Conservation (phyloP, 768 basidiomycete species). For the Mycena epipterygia region DNA sequence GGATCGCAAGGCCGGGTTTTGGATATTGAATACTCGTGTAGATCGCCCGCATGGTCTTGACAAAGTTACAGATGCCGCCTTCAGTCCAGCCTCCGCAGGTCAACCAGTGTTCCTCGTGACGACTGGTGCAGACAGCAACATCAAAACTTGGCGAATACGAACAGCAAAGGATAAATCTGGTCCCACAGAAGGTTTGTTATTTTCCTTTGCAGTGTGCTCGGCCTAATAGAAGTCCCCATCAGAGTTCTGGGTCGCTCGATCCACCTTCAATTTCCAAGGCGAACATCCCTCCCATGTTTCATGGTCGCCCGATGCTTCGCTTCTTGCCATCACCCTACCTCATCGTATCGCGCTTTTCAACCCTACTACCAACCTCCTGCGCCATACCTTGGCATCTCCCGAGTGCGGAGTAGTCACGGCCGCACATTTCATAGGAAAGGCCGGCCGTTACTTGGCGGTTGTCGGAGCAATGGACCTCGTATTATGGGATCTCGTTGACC, state of each 20-base stretch:
- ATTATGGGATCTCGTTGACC: slow-evolving; percentile 81
- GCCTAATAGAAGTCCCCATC: background rate
- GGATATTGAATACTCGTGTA: slow-evolving; percentile 89
- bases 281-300: slow-evolving; percentile 73
- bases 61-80: slow-evolving; percentile 74
- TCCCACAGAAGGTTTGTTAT: slow-evolving; percentile 60
- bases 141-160: slow-evolving; percentile 87
- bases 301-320: slow-evolving; percentile 90
- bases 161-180: slow-evolving; percentile 59
- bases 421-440: slow-evolving; percentile 76
- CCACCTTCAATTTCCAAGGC: slow-evolving; percentile 78
- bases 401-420: slow-evolving; percentile 61
- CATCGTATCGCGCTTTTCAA: slow-evolving; percentile 82
- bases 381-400: slow-evolving; percentile 71
- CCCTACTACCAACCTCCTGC: slow-evolving; percentile 69
- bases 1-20: slow-evolving; percentile 72
- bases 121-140: slow-evolving; percentile 77
- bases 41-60: slow-evolving; percentile 86
- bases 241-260: slow-evolving; percentile 88
- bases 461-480: slow-evolving; percentile 62
- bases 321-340: slow-evolving; percentile 82
- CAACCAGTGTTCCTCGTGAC: slow-evolving; percentile 71
- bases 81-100: slow-evolving; percentile 65
- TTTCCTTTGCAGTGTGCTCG: background rate
- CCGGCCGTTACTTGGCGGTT: slow-evolving; percentile 79